Percentiles rank a stretch among this genome's conserved stretches.
Conservation (phyloP, 1,284 basidiomycete genomes). For the Leccinum fuscescens region DNA sequence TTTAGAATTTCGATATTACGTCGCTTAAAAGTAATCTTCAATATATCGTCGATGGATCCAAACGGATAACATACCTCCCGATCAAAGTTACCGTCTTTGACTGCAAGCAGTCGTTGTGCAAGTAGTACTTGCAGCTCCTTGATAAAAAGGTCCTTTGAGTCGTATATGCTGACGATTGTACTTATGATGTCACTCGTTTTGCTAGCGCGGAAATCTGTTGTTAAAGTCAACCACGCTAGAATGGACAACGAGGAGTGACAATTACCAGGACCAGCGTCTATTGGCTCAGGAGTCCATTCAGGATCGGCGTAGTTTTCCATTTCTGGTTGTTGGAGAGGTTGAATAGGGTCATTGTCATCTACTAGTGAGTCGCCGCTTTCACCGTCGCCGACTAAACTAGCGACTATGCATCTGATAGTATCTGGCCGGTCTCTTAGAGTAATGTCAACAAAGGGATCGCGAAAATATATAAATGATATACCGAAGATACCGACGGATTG, state of each 20-base stretch:
- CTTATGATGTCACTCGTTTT: conserved; percentile 90
- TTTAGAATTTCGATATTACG: conserved; percentile 91
- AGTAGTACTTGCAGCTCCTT: conserved; percentile 90
- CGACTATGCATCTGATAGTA: conserved; percentile 91
- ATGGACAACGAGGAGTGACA: neutral
- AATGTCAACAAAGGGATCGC: conserved; percentile 1
- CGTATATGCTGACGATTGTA: conserved; percentile 93
- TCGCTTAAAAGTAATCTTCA: conserved; percentile 49
- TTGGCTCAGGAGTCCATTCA: conserved; percentile 91
- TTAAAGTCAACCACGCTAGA: conserved; percentile 7
- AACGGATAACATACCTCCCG: conserved; percentile 62
- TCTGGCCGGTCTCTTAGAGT: conserved; percentile 73
- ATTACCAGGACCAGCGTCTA: conserved; percentile 80
- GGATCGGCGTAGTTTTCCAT: conserved; percentile 86
- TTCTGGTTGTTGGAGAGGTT: conserved; percentile 68
- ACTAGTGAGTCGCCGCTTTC: conserved; percentile 78
- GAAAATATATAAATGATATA: conserved; percentile 24
- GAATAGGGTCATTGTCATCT: conserved; percentile 77
- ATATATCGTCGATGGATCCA: neutral
- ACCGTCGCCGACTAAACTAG: conserved; percentile 83
- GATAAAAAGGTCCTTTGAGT: conserved; percentile 91
- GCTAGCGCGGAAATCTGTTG: conserved; percentile 80
- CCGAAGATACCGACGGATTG: conserved; percentile 86
- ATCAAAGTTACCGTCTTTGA: conserved; percentile 79
- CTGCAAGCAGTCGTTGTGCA: conserved; percentile 76